Percentiles rank a stretch among this genome's conserved stretches.
phyloP scores from a whole-genome alignment of 2,329 filamentous ascomycete species.

The Botrytis medusae region DNA sequence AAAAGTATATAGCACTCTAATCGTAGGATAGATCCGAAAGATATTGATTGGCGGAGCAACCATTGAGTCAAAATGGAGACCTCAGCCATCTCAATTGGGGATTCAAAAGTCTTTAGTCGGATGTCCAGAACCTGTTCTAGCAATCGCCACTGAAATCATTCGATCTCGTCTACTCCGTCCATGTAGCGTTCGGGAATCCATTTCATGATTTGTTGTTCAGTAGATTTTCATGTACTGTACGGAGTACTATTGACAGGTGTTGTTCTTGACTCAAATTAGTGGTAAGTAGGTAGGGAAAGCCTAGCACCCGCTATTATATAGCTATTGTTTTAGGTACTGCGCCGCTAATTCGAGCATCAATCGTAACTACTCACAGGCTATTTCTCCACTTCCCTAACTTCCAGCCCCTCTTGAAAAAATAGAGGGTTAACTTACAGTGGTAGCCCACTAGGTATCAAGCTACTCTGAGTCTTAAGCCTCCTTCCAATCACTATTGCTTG shows the following conservation, averaged over 20 bases:
- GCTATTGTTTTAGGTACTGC: not conserved
- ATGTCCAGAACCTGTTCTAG: not conserved
- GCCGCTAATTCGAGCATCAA: conserved; percentile 1
- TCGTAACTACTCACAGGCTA: conserved; percentile 8
- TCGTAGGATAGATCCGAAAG: conserved; percentile 11
- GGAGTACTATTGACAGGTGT: not conserved
- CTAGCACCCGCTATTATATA: conserved; percentile 19
- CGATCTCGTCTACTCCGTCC: conserved; percentile 12
- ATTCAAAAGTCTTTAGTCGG: not conserved
- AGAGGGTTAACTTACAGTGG: conserved; percentile 4
- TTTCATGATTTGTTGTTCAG: conserved; percentile 14
- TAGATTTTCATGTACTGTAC: conserved; percentile 6
- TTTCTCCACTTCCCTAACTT: conserved; percentile 14
- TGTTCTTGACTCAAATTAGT: conserved; percentile 14
- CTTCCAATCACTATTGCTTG: conserved; percentile 13
- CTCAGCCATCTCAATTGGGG: not conserved
- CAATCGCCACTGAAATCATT: conserved; percentile 15
- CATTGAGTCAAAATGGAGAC: conserved; percentile 12
- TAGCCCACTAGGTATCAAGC: conserved; percentile 11
- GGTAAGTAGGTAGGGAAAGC: conserved; percentile 1
- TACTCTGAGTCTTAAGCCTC: not conserved
- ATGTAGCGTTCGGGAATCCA: not conserved
- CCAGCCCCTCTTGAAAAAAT: conserved; percentile 7
- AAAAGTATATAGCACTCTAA: conserved; percentile 3
- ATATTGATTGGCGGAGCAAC: not conserved